Evolutionary conservation across 2,329 filamentous ascomycete genomes (phyloP).

Genomic region (Trichoderma semiorbis): DNA sequence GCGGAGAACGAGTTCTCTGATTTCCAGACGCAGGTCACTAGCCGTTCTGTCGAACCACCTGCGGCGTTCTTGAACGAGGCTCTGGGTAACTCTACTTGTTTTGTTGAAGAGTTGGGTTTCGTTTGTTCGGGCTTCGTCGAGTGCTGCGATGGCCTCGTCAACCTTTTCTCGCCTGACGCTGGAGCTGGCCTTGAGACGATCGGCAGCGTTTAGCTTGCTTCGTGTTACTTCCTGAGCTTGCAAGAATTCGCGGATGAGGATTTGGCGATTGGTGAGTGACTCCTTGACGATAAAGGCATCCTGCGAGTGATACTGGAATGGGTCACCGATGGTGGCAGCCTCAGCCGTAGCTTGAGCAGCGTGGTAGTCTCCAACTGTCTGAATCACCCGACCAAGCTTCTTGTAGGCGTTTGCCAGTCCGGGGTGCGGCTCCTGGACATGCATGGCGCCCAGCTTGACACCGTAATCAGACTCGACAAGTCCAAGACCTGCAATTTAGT

Average conservation of each 20-base stretch:
- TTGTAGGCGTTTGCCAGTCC: constrained; percentile 88
- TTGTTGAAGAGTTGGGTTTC: constrained; percentile 82
- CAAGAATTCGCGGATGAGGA: constrained; percentile 86
- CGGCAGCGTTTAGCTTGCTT: constrained; percentile 78
- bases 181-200: constrained; percentile 81
- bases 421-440: constrained; percentile 83
- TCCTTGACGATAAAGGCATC: constrained; percentile 99
- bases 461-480: constrained; percentile 91
- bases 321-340: constrained; percentile 89
- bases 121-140: constrained; percentile 81
- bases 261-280: constrained; percentile 94
- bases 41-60: constrained; percentile 88
- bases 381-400: constrained; percentile 90
- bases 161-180: constrained; percentile 93
- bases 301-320: constrained; percentile 89
- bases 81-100: constrained; percentile 83
- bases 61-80: constrained; percentile 82
- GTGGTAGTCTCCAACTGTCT: constrained; percentile 91
- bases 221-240: constrained; percentile 85
- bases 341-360: constrained; percentile 95
- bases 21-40: constrained; percentile 74
- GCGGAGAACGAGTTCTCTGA: constrained; percentile 89
- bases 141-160: constrained; percentile 87
- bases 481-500: constrained; percentile 66
- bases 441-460: constrained; percentile 81